Conservation (phyloP, 2,329 filamentous ascomycete genomes). For the Fusarium sp. region DNA sequence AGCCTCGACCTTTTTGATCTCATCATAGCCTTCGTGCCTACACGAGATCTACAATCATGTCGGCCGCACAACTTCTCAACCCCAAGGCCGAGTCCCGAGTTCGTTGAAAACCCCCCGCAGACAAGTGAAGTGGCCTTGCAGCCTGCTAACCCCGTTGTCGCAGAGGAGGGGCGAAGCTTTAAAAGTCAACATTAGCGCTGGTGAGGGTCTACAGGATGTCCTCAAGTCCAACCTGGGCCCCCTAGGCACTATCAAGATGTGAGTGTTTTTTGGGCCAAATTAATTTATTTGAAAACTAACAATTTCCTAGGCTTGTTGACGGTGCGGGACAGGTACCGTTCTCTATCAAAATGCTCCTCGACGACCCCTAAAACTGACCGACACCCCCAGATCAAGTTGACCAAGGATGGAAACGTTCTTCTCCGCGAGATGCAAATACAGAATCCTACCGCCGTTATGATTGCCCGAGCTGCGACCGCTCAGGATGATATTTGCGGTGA, state of each 20-base stretch:
- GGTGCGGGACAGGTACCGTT: constrained; percentile 74
- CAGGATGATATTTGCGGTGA: constrained; percentile 99
- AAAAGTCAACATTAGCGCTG: constrained; percentile 95
- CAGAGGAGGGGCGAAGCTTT: constrained; percentile 97
- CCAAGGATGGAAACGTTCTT: constrained; percentile 95
- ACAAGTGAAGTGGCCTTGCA: constrained; percentile 37
- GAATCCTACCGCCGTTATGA: constrained; percentile 95
- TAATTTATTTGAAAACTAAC: constrained; percentile 45
- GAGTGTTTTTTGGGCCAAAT: constrained; percentile 36
- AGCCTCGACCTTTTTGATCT: constrained; percentile 37
- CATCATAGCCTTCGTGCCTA: constrained; percentile 42
- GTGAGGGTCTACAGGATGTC: constrained; percentile 93
- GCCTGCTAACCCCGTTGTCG: constrained; percentile 47
- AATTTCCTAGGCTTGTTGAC: constrained; percentile 70
- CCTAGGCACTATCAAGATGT: constrained; percentile 97
- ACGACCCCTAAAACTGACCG: constrained; percentile 49
- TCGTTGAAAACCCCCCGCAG: constrained; percentile 57
- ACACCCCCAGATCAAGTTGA: constrained; percentile 86
- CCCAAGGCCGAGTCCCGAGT: constrained; percentile 98
- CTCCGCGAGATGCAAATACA: constrained; percentile 91
- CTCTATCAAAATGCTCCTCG: constrained; percentile 47
- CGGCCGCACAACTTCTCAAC: constrained; percentile 97
- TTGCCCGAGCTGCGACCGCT: constrained; percentile 87
- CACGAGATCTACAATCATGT: constrained; percentile 71
- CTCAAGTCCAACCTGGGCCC: constrained; percentile 96